These are phyloP conservation scores for Cyberlindnera xylosilytica DNA, from an alignment of 805 yeast species.

Conservation along the genomic window DNA sequence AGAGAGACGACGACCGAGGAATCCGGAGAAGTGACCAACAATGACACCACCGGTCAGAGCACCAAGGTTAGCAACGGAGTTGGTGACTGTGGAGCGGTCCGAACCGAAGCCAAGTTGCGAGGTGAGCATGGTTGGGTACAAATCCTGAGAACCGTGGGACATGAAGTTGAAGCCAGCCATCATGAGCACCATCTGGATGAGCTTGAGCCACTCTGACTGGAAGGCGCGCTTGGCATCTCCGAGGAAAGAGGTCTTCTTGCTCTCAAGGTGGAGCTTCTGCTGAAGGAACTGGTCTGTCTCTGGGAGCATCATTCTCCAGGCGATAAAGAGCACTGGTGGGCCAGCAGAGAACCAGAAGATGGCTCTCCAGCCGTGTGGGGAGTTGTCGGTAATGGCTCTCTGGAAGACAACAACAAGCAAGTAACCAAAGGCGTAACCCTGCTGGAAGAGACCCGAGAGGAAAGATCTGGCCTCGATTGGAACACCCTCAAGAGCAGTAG, in stretches of 20 bases:
- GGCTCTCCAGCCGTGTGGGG: constrained; percentile 56
- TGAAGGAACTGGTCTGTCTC: constrained; percentile 51
- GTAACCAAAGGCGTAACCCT: constrained; percentile 76
- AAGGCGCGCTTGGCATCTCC: constrained; percentile 32
- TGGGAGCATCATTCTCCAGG: constrained; percentile 42
- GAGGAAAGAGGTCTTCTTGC: constrained; percentile 31
- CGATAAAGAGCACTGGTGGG: constrained; percentile 39
- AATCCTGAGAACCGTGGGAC: constrained; percentile 64
- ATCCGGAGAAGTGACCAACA: constrained; percentile 53
- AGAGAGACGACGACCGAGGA: constrained; percentile 53
- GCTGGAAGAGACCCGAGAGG: constrained; percentile 68
- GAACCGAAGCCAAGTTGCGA: constrained; percentile 41
- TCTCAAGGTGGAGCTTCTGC: constrained; percentile 36
- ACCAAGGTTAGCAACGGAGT: constrained; percentile 56
- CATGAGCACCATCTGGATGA: constrained; percentile 52
- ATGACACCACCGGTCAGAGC: constrained; percentile 55
- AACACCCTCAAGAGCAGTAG: constrained; percentile 41
- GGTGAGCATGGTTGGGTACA: constrained; percentile 53
- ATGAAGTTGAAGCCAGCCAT: constrained; percentile 64
- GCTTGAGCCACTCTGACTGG: constrained; percentile 54
- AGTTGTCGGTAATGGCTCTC: constrained; percentile 56
- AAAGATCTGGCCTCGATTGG: constrained; percentile 56
- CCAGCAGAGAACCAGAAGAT: constrained; percentile 72
- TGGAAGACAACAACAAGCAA: constrained; percentile 61
- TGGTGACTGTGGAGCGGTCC: constrained; percentile 50